Evolutionary conservation across 2,329 filamentous ascomycete genomes (phyloP).

Genomic region (Colletotrichum phormii): DNA sequence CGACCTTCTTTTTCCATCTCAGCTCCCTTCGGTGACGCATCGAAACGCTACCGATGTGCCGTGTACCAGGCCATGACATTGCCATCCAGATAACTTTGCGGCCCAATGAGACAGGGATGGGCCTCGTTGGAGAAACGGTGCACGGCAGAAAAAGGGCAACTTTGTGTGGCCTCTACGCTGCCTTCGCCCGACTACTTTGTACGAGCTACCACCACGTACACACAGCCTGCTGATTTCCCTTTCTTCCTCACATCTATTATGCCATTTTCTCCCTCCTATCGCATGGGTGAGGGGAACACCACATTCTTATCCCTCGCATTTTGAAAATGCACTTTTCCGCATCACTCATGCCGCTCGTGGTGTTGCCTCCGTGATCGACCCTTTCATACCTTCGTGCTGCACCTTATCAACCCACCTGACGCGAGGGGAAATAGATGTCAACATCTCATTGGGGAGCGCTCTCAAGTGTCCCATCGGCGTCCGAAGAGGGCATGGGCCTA

Average conservation of each 20-base stretch:
- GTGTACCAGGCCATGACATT: neutral
- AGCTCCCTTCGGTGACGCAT: neutral
- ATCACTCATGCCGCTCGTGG: constrained; percentile 6
- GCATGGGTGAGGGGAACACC: neutral
- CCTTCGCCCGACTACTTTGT: constrained; percentile 20
- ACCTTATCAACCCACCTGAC: constrained; percentile 25
- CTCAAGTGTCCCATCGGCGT: neutral
- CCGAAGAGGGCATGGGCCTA: neutral
- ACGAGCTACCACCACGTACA: neutral
- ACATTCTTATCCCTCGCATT: neutral
- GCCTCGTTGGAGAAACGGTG: constrained; percentile 3
- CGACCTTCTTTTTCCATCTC: neutral
- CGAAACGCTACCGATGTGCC: neutral
- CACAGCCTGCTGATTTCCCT: constrained; percentile 8
- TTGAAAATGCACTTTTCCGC: constrained; percentile 28
- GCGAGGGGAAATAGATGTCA: constrained; percentile 16
- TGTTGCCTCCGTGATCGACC: constrained; percentile 1
- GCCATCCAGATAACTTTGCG: neutral
- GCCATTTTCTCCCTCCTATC: neutral
- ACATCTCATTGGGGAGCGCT: constrained; percentile 19
- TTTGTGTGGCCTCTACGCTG: constrained; percentile 27
- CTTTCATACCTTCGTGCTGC: constrained; percentile 1
- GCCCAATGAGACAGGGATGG: constrained; percentile 27
- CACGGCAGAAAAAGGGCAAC: constrained; percentile 16
- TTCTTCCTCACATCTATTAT: neutral